Evolutionary conservation across 2,329 filamentous ascomycete species (phyloP).

Genomic region (Sarocladium brachiariae): DNA sequence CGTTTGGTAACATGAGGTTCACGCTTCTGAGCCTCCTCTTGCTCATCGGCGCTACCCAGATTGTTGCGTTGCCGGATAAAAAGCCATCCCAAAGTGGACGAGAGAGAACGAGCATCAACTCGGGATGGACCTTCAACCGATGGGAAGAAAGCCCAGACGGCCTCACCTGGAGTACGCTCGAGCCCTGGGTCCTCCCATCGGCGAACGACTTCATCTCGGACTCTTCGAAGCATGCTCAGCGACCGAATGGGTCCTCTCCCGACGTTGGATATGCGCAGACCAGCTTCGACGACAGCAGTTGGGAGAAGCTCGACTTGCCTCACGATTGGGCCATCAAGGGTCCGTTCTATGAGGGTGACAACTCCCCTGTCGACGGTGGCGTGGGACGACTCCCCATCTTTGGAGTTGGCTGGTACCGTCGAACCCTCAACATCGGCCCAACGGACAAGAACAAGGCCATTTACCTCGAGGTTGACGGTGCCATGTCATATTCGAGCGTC

Average conservation of each 20-base stretch:
- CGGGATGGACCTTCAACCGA: constrained; percentile 31
- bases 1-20: neutral
- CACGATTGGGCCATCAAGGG: constrained; percentile 45
- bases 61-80: neutral
- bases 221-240: constrained; percentile 20
- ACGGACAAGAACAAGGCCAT: constrained; percentile 30
- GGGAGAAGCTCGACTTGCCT: constrained; percentile 35
- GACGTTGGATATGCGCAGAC: constrained; percentile 25
- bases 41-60: neutral
- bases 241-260: constrained; percentile 21
- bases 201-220: constrained; percentile 33
- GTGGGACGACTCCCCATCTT: constrained; percentile 40
- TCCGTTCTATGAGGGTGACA: constrained; percentile 31
- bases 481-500: constrained; percentile 44
- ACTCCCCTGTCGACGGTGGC: constrained; percentile 28
- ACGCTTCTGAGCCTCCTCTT: constrained; percentile 1
- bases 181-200: constrained; percentile 34
- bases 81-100: constrained; percentile 5
- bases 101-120: constrained; percentile 26
- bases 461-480: constrained; percentile 43
- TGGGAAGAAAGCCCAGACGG: constrained; percentile 28
- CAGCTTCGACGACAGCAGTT: constrained; percentile 32
- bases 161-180: constrained; percentile 26
- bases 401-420: constrained; percentile 49
- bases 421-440: constrained; percentile 25